Conservation (phyloP, 345 rosid species). For the Rhodamnia argentea region DNA sequence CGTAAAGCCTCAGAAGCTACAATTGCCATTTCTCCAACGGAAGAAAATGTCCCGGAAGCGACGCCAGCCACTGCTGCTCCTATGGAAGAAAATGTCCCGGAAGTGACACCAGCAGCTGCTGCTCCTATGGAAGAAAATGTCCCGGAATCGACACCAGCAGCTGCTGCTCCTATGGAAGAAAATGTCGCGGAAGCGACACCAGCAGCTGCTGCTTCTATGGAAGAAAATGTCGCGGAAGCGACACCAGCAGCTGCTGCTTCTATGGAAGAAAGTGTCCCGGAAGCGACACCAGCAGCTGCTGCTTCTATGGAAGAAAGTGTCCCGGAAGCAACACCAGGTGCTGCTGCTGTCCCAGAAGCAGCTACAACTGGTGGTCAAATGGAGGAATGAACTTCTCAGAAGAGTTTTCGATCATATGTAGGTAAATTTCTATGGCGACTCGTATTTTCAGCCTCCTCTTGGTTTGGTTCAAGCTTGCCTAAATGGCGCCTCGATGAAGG, state of each 20-base stretch:
- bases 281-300: too few relatives aligned
- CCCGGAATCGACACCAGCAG: background rate
- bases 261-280: too few relatives aligned
- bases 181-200: background rate
- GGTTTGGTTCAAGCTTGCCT: background rate
- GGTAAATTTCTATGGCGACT: background rate
- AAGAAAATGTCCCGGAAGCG: background rate
- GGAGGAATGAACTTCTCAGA: background rate
- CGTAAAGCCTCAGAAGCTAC: constrained; percentile 12
- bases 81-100: background rate
- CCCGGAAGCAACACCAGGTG: background rate
- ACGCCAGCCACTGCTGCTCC: background rate
- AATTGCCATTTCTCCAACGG: constrained; percentile 13
- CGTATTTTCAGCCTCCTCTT: background rate
- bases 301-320: background rate
- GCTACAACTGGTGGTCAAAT: background rate
- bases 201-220: background rate
- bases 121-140: background rate
- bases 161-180: background rate
- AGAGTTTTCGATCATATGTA: background rate
- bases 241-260: too few relatives aligned
- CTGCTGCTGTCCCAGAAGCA: background rate
- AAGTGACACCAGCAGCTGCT: background rate
- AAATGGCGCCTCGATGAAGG: background rate
- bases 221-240: too few relatives aligned